These are phyloP conservation scores for Salix udensis DNA, from an alignment of 345 rosid genomes.

Conservation along the genomic window DNA sequence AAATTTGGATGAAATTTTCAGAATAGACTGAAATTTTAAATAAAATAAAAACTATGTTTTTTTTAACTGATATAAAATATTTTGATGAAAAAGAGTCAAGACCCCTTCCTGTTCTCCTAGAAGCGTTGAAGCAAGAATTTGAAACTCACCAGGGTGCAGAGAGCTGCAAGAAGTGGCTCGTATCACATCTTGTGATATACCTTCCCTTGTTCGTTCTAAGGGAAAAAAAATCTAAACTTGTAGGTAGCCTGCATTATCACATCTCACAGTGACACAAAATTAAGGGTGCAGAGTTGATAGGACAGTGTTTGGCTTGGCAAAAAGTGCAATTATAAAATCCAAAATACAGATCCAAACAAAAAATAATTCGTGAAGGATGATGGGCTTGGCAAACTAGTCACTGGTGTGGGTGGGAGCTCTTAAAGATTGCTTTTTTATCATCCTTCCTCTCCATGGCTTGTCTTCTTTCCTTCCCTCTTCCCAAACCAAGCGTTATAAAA, in stretches of 20 bases:
- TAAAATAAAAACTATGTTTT: too few relatives aligned
- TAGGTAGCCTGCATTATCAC: too few relatives aligned
- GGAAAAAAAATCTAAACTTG: background rate
- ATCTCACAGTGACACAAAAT: too few relatives aligned
- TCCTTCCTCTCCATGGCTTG: conserved; percentile 46
- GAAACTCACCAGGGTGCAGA: too few relatives aligned
- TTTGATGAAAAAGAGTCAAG: too few relatives aligned
- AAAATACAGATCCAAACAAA: conserved; percentile 31
- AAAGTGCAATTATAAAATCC: conserved; percentile 10
- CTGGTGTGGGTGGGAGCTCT: conserved; percentile 30
- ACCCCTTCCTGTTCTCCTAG: too few relatives aligned
- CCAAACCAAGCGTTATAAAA: conserved; percentile 42
- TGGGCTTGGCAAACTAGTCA: conserved; percentile 27
- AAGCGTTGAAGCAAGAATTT: too few relatives aligned
- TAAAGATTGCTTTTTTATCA: background rate
- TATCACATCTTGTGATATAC: background rate
- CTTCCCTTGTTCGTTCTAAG: background rate
- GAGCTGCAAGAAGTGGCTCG: too few relatives aligned
- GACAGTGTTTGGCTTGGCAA: background rate
- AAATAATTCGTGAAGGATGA: conserved; percentile 25
- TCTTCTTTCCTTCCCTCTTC: conserved; percentile 54
- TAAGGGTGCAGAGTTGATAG: background rate
- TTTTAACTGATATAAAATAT: too few relatives aligned
- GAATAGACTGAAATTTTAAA: too few relatives aligned
- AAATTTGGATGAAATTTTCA: too few relatives aligned